Evolutionary conservation across 2,329 filamentous ascomycete species (phyloP).

Genomic region (Karstenula rhodostoma): DNA sequence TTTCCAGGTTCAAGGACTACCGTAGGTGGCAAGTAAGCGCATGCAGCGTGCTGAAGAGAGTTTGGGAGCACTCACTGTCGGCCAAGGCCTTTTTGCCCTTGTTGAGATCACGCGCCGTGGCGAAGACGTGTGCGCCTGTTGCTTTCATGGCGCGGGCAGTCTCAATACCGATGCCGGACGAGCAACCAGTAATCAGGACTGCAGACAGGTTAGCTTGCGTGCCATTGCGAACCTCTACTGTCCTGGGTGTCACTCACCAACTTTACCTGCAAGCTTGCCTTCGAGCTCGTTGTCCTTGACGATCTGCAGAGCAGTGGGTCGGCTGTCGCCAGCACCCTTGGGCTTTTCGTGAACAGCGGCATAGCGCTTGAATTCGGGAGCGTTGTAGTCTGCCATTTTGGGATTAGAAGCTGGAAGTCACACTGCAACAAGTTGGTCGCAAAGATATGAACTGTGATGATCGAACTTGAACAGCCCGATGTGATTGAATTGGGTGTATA

Average conservation of each 20-base stretch:
- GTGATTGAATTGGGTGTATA: neutral
- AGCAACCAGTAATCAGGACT: slow-evolving; percentile 35
- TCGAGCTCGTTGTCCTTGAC: slow-evolving; percentile 46
- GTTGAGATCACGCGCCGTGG: slow-evolving; percentile 53
- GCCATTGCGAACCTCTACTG: too few relatives aligned
- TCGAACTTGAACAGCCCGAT: neutral
- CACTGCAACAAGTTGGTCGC: too few relatives aligned
- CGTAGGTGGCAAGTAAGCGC: neutral
- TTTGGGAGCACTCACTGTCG: slow-evolving; percentile 1
- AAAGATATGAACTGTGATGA: too few relatives aligned
- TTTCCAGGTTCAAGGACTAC: slow-evolving; percentile 23
- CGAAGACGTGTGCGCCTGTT: slow-evolving; percentile 57
- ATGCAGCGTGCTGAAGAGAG: neutral
- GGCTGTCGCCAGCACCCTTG: slow-evolving; percentile 47
- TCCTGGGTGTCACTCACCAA: slow-evolving; percentile 3
- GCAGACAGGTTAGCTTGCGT: neutral
- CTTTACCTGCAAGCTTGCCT: slow-evolving; percentile 39
- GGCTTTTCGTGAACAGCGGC: slow-evolving; percentile 21
- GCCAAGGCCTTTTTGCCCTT: slow-evolving; percentile 24
- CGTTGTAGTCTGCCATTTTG: slow-evolving; percentile 12
- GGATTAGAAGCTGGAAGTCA: neutral
- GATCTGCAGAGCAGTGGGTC: slow-evolving; percentile 52
- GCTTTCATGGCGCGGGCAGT: slow-evolving; percentile 50
- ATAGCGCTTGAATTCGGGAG: slow-evolving; percentile 25
- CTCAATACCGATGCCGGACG: slow-evolving; percentile 38